Conservation (phyloP, 1,284 basidiomycete genomes). For the Ceratobasidium sp. region DNA sequence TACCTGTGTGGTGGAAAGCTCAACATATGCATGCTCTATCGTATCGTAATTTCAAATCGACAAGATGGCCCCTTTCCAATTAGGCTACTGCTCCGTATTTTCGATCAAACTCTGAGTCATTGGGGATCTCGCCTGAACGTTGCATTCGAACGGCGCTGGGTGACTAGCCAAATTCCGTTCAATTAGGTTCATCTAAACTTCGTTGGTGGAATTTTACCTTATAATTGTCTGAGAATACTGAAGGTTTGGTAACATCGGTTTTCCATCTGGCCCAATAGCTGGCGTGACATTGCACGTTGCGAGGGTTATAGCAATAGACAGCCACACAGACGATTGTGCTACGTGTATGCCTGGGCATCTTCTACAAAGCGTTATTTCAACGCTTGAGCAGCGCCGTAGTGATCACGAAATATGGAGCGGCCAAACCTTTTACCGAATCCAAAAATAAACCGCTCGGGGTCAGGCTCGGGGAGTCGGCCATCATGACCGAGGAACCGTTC, state of each 20-base stretch:
- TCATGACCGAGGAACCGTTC: slow-evolving; percentile 33
- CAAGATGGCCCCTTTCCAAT: no score
- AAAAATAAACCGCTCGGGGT: slow-evolving; percentile 14
- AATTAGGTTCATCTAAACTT: background rate
- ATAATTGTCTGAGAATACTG: no score
- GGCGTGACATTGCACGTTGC: slow-evolving; percentile 3
- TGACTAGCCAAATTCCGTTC: slow-evolving; percentile 1
- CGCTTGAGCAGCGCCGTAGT: background rate
- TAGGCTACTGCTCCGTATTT: no score
- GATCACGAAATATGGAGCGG: background rate
- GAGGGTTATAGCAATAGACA: slow-evolving; percentile 13
- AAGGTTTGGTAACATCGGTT: slow-evolving; percentile 2
- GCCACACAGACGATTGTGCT: no score
- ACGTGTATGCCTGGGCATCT: no score
- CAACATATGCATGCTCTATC: no score
- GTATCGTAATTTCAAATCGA: no score
- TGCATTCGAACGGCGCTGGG: background rate
- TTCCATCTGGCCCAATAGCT: slow-evolving; percentile 10
- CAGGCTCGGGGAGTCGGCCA: background rate
- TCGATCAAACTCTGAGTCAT: no score
- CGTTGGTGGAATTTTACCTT: background rate
- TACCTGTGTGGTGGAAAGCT: no score
- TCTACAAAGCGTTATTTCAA: background rate
- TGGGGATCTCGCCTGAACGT: no score
- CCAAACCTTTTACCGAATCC: slow-evolving; percentile 24